Evolutionary conservation across 148 eudicot species (phyloP).

Genomic region (Vaccinium darrowii): DNA sequence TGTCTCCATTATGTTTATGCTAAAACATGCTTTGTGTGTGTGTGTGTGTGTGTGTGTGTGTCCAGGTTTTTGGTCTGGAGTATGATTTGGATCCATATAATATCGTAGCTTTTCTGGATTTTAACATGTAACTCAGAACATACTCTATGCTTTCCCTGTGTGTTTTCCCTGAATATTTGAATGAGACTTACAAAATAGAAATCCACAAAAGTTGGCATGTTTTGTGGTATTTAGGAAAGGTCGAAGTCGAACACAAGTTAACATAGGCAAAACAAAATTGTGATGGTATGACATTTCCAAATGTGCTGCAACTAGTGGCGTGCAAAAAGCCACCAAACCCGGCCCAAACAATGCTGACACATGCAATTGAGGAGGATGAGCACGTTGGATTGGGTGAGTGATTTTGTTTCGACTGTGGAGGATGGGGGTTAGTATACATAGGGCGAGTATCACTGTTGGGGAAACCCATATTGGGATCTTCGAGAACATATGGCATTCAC

Average conservation of each 20-base stretch:
- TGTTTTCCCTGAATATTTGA: background rate
- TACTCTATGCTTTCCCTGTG: background rate
- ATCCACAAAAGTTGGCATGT: background rate
- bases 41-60: no score
- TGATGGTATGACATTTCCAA: background rate
- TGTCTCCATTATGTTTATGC: background rate
- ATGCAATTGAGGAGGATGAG: no score
- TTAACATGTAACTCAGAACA: constrained; percentile 71
- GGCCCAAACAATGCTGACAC: no score
- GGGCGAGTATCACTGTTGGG: no score
- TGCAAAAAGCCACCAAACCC: no score
- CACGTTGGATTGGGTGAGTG: no score
- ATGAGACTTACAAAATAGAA: background rate
- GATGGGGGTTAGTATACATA: no score
- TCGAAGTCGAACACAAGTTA: background rate
- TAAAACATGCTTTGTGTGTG: background rate
- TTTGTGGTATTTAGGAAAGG: background rate
- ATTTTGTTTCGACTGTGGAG: no score
- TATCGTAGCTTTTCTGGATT: constrained; percentile 97
- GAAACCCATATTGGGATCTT: no score
- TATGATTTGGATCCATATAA: constrained; percentile 95
- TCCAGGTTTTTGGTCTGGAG: constrained; percentile 94
- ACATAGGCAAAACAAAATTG: background rate
- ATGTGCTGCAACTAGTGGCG: no score
- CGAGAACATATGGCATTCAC: no score